Percentiles rank a stretch among this genome's conserved stretches.
These are phyloP conservation scores for Aspergillus haitiensis DNA, from an alignment of 495 filamentous ascomycete species.

Conservation along the genomic window DNA sequence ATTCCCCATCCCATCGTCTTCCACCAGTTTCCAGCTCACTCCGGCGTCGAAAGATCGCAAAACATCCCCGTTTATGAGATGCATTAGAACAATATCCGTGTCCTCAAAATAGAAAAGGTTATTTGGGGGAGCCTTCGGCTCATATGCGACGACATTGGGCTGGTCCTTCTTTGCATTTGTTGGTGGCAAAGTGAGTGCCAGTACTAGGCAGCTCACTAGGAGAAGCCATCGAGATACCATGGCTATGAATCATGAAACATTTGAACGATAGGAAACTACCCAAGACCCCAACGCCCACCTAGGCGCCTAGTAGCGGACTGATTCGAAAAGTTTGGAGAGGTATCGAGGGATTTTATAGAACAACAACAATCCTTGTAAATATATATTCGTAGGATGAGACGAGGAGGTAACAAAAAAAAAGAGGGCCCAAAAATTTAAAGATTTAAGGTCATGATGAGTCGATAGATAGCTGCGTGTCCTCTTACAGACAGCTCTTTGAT, in stretches of 20 bases:
- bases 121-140: slow-evolving; percentile 60
- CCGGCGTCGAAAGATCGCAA: slow-evolving; percentile 79
- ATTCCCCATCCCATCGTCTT: slow-evolving; percentile 52
- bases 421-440: background rate
- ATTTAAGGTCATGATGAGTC: background rate
- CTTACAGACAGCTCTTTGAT: slow-evolving; percentile 30
- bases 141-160: slow-evolving; percentile 51
- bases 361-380: background rate
- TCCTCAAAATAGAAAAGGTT: slow-evolving; percentile 85
- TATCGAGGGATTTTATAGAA: background rate
- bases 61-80: slow-evolving; percentile 53
- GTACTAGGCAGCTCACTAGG: slow-evolving; percentile 39
- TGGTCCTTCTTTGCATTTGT: slow-evolving; percentile 49
- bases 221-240: slow-evolving; percentile 47
- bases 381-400: background rate
- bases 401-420: background rate
- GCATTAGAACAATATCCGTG: slow-evolving; percentile 73
- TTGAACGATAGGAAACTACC: slow-evolving; percentile 24
- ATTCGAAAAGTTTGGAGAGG: background rate
- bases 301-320: background rate
- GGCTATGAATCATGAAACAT: slow-evolving; percentile 35
- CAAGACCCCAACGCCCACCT: slow-evolving; percentile 1
- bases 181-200: slow-evolving; percentile 34
- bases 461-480: slow-evolving; percentile 34
- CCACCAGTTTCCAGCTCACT: slow-evolving; percentile 64